phyloP scores from a whole-genome alignment of 345 rosid genomes.

The Mallotus nudiflorus region DNA sequence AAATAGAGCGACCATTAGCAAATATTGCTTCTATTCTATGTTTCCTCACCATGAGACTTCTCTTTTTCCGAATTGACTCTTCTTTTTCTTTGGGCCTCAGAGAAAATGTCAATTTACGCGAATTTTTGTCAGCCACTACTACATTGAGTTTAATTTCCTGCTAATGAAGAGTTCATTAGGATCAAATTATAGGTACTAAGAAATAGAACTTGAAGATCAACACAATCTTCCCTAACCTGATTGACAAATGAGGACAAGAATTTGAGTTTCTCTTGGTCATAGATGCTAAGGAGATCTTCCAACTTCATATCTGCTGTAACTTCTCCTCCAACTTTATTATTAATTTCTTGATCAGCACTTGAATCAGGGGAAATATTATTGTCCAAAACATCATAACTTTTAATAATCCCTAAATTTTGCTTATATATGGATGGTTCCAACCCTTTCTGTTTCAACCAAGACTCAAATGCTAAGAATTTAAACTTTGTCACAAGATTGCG shows the following conservation, averaged over 20 bases:
- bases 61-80: conserved; percentile 67
- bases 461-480: conserved; percentile 89
- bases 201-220: conserved; percentile 15
- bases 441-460: conserved; percentile 91
- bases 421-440: conserved; percentile 73
- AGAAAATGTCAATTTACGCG: conserved; percentile 75
- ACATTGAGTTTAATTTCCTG: conserved; percentile 75
- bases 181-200: conserved; percentile 1
- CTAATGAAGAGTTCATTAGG: conserved; percentile 22
- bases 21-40: conserved; percentile 13
- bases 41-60: conserved; percentile 71
- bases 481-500: conserved; percentile 74
- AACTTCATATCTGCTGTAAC: conserved; percentile 70
- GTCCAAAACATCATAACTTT: conserved; percentile 48
- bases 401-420: conserved; percentile 67
- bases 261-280: conserved; percentile 81
- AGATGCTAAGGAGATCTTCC: conserved; percentile 78
- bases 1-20: background rate
- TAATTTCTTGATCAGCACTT: conserved; percentile 37
- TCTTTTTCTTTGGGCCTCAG: conserved; percentile 80
- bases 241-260: conserved; percentile 82
- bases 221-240: conserved; percentile 57
- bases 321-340: conserved; percentile 33
- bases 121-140: conserved; percentile 56
- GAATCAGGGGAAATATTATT: conserved; percentile 38